These are phyloP conservation scores for Aspergillus biplanus DNA, from an alignment of 495 filamentous ascomycete species.

Conservation along the genomic window DNA sequence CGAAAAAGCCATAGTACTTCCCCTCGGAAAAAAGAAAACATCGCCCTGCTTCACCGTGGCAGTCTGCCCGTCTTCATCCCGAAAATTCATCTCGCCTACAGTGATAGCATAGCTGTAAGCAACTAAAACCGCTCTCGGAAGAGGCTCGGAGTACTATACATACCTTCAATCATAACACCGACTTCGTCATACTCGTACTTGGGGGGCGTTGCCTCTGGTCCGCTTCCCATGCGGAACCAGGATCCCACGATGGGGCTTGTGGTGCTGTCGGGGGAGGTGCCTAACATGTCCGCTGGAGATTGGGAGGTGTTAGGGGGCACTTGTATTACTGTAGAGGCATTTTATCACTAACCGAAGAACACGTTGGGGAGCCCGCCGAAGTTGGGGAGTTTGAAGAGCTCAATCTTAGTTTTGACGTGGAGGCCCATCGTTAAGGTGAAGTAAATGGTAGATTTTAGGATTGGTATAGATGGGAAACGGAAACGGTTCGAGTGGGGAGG, in stretches of 20 bases:
- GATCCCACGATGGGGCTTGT: slow-evolving; percentile 3
- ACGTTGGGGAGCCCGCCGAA: not conserved
- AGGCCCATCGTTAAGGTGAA: no score
- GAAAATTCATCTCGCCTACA: slow-evolving; percentile 10
- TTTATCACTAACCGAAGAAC: not conserved
- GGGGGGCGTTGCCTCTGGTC: not conserved
- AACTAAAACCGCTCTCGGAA: not conserved
- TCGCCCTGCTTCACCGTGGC: slow-evolving; percentile 9
- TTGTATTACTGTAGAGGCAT: not conserved
- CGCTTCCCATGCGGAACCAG: slow-evolving; percentile 13
- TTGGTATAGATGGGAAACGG: no score
- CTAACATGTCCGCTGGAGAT: not conserved
- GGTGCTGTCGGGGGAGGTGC: not conserved
- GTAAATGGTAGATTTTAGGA: no score
- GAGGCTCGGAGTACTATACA: not conserved
- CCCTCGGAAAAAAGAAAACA: slow-evolving; percentile 6
- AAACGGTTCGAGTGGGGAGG: no score
- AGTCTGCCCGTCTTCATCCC: slow-evolving; percentile 7
- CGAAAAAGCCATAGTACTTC: slow-evolving; percentile 10
- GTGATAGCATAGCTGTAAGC: not conserved
- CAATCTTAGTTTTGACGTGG: not conserved
- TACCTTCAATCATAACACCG: slow-evolving; percentile 1
- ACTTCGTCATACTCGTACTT: slow-evolving; percentile 9
- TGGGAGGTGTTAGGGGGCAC: no score
- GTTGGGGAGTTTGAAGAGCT: not conserved